Evolutionary conservation across 169 alveolate genomes (phyloP).

Genomic region (Perkinsus marinus): DNA sequence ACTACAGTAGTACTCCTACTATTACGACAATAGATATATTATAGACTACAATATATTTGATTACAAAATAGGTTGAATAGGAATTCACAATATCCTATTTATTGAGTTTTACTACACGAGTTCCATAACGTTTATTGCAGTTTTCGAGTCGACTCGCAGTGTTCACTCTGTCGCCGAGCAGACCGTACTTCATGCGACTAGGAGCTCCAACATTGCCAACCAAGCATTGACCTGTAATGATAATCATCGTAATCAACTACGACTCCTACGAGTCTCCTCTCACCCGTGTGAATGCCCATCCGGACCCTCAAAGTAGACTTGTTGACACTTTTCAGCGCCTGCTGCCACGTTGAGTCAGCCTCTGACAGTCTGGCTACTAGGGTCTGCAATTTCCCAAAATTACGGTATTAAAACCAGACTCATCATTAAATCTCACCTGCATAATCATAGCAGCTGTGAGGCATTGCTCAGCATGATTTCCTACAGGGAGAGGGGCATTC

Average conservation of each 20-base stretch:
- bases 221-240: conserved; percentile 13
- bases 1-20: too few relatives aligned
- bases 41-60: too few relatives aligned
- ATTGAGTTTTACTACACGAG: too few relatives aligned
- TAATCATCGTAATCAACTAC: not conserved
- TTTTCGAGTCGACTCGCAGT: conserved; percentile 24
- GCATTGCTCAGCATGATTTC: conserved; percentile 12
- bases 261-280: not conserved
- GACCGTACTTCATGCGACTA: conserved; percentile 23
- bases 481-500: conserved; percentile 20
- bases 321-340: not conserved
- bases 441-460: conserved; percentile 12
- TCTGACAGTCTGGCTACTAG: not conserved
- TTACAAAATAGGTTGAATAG: too few relatives aligned
- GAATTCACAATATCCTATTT: too few relatives aligned
- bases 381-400: too few relatives aligned
- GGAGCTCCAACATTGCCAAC: conserved; percentile 23
- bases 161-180: conserved; percentile 26
- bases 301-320: not conserved
- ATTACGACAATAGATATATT: too few relatives aligned
- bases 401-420: too few relatives aligned
- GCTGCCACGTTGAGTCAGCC: not conserved
- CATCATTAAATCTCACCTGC: not conserved
- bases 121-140: conserved; percentile 6
- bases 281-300: not conserved